Evolutionary conservation across 2,329 filamentous ascomycete genomes (phyloP).

Genomic region (Fusarium lyarnte): DNA sequence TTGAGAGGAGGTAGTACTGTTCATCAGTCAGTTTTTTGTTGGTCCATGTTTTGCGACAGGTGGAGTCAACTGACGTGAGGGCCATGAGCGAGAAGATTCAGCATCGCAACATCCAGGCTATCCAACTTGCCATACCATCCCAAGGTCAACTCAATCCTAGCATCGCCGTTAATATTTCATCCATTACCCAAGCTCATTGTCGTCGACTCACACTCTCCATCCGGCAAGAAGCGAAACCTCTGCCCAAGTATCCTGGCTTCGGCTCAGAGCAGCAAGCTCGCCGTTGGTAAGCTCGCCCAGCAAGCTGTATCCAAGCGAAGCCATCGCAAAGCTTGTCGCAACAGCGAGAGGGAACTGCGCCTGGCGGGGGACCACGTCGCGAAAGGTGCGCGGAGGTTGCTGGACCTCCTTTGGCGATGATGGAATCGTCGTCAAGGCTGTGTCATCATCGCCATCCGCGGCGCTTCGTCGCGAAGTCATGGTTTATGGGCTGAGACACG

Average conservation of each 20-base stretch:
- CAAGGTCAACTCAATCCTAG: constrained; percentile 73
- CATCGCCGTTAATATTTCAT: constrained; percentile 7
- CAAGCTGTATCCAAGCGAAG: constrained; percentile 71
- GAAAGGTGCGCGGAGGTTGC: constrained; percentile 21
- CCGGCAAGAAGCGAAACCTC: constrained; percentile 65
- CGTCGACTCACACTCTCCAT: constrained; percentile 64
- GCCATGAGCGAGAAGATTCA: constrained; percentile 76
- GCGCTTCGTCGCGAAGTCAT: constrained; percentile 41
- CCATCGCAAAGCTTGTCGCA: constrained; percentile 68
- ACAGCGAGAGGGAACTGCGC: constrained; percentile 64
- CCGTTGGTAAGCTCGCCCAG: constrained; percentile 67
- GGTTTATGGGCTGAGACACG: constrained; percentile 2
- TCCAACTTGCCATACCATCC: constrained; percentile 81
- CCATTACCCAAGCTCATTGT: not conserved
- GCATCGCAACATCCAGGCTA: constrained; percentile 72
- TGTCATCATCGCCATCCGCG: constrained; percentile 30
- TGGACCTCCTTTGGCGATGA: constrained; percentile 13
- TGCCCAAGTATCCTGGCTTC: constrained; percentile 68
- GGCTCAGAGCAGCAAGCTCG: constrained; percentile 74
- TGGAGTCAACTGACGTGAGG: constrained; percentile 66
- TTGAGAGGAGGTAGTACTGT: constrained; percentile 76
- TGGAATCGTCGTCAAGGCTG: constrained; percentile 24
- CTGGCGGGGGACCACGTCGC: constrained; percentile 50
- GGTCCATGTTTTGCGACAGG: not conserved
- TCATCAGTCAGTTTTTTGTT: constrained; percentile 24